Conservation (phyloP, 306 rosid genomes). For the Trifolium fragiferum region DNA sequence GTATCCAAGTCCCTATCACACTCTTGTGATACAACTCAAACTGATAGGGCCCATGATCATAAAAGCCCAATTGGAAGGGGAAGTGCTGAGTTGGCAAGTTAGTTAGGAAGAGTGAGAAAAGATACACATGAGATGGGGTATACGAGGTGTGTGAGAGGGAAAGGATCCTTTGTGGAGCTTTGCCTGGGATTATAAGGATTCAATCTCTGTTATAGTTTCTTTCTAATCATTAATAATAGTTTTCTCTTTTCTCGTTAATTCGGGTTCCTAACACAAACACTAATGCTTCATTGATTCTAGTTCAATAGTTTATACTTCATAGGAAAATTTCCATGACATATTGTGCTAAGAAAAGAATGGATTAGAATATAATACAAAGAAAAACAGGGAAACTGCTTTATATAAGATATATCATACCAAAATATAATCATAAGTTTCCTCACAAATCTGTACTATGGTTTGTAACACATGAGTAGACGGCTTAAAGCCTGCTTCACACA, state of each 20-base stretch:
- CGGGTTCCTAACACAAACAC: not conserved
- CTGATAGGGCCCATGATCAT: not conserved
- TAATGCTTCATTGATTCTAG: constrained; percentile 11
- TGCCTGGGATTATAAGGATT: too few relatives aligned
- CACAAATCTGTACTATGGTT: constrained; percentile 59
- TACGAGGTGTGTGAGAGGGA: too few relatives aligned
- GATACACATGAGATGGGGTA: too few relatives aligned
- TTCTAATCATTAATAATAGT: too few relatives aligned
- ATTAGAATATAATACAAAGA: constrained; percentile 9
- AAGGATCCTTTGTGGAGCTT: too few relatives aligned
- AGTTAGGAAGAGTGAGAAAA: too few relatives aligned
- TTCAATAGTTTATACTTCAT: constrained; percentile 3
- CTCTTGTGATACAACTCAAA: constrained; percentile 8
- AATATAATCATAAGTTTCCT: constrained; percentile 61
- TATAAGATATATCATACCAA: constrained; percentile 58
- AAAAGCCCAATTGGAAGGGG: too few relatives aligned
- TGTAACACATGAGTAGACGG: constrained; percentile 53
- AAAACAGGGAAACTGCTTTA: constrained; percentile 16
- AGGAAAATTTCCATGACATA: not conserved
- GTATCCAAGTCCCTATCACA: not conserved
- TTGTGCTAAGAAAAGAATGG: constrained; percentile 7
- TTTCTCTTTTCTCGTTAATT: too few relatives aligned
- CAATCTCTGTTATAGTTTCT: too few relatives aligned
- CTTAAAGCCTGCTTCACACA: constrained; percentile 66
- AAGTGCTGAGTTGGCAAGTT: too few relatives aligned